Base-by-base conservation (phyloP, 768 basidiomycete genomes). In the Ramaria rubella region DNA sequence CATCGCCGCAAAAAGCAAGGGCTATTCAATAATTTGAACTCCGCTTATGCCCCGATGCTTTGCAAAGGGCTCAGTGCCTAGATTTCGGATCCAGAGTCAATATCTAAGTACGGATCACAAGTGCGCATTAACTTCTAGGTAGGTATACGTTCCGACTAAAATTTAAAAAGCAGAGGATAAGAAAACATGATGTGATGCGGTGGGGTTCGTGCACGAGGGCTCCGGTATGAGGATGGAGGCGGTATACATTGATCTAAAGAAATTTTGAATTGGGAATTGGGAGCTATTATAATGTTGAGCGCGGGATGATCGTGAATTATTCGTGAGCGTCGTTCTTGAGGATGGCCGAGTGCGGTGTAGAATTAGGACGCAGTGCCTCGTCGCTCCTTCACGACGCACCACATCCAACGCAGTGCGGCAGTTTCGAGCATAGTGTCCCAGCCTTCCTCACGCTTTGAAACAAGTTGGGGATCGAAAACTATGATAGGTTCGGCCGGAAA, bases 371-470 rank as follows among this genome's bases (percentile, higher is more conserved):
- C 9, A 21, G 6, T 48, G 29, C 46, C 49, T 14, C 77, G 46
- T 67, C 71, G 71, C 71, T 95, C 92, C 34, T 81, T 78, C 3
- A 90, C 79, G 6, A 85, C 83, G 27, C 77, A 81, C 23, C 75
- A 73, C 55, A 84, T 75, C 92, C 92, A 94, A 33, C 75, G 71
- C 40, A 79, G 46, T 11, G 92, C 69, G 0, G 81, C 76, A 21
- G 63, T 63, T 66, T 87, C 82, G 5, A 95, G 74, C 86, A 92
- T 90, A 24, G 73, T 72, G 55, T 90, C 85, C 92, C 92, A 95
- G 0, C 87, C 90, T 0, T 78, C 76, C 11, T 87, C 90, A 56
- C 76, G 81, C 57, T 81, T 75, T 27, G 90, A 92, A 2, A 94
- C 80, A 2, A 82, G 68, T 44, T 79, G 78, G 0, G 88, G 81